Conservation (phyloP, 176 grass and related monocot species). For the Oryza officinalis region DNA sequence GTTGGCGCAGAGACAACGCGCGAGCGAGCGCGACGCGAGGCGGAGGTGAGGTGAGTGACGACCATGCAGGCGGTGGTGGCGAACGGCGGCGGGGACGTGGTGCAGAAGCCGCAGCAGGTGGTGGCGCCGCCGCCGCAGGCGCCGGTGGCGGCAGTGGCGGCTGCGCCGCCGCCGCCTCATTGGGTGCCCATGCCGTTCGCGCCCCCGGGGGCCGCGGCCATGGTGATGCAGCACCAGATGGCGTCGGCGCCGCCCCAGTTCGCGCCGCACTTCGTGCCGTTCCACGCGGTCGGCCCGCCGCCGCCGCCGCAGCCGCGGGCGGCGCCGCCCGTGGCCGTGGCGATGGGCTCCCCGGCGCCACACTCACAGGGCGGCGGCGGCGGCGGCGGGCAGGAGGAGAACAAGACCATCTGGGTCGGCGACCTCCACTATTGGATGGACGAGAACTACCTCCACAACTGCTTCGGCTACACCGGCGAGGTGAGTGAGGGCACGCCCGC, state of each 20-base stretch:
- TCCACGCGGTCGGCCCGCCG: constrained; percentile 51
- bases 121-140: constrained; percentile 36
- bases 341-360: constrained; percentile 33
- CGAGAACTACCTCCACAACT: constrained; percentile 95
- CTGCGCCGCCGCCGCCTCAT: constrained; percentile 34
- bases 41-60: constrained; percentile 1
- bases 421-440: constrained; percentile 99
- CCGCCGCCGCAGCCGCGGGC: constrained; percentile 26
- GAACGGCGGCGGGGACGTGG: constrained; percentile 44
- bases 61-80: constrained; percentile 71
- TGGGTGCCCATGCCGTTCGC: constrained; percentile 73
- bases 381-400: constrained; percentile 64
- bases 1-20: neutral
- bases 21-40: neutral
- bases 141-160: constrained; percentile 4
- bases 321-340: constrained; percentile 12
- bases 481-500: constrained; percentile 57
- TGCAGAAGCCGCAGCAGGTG: constrained; percentile 56
- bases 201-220: constrained; percentile 49
- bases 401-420: constrained; percentile 98
- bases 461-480: constrained; percentile 94
- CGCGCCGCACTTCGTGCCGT: constrained; percentile 78
- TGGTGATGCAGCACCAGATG: constrained; percentile 91
- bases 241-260: constrained; percentile 74
- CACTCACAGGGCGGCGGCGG: constrained; percentile 20